Evolutionary conservation across 139 green algal genomes (phyloP), one percentile per base, ranked within the genome.

Genomic region (Trebouxia sp.): DNA sequence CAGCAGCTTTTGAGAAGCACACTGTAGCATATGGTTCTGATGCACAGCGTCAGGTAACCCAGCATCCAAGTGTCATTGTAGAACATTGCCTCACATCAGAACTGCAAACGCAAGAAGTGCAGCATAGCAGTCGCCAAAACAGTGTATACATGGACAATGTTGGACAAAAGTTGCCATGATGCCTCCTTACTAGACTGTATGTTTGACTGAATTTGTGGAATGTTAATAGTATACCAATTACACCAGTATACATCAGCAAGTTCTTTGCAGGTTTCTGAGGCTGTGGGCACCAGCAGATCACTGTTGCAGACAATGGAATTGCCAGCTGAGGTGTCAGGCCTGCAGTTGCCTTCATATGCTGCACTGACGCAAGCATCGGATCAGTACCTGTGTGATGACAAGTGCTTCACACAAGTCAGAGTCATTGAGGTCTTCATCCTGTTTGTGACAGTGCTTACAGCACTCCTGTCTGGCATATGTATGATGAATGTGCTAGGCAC

Each of bases 401-500:
- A 62, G 15, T 79, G 72, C 72, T 45, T 65, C 62, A 37, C 55
- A 45, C 80, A 84, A 75, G 80, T 84, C 9, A 30, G 51, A 4
- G n/a, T 84, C 17, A 37, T 84, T 26, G 80, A 84, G 69, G 70
- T 47, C 6, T n/a, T 80, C 39, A 84, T 84, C 10, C 70, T 84
- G 15, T 35, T 43, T 42, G 39, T 80, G 39, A 80, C 28, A 10
- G 17, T 84, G 39, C 41, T 84, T 14, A 43, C 53, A 51, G 80
- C 80, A 12, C 28, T 84, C 48, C 10, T 45, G 41, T 62, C 70
- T 32, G 85, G 85, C 70, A 67, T 81, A 22, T 80, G 65, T 45
- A 88, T 87, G 74, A 79, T 90, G 87, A 66, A 89, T 65, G 62
- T 81, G 5, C 37, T 90, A 26, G 82, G 84, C 48, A 83, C 74